phyloP scores from a whole-genome alignment of 306 rosid genomes.

The Glycine tomentella region DNA sequence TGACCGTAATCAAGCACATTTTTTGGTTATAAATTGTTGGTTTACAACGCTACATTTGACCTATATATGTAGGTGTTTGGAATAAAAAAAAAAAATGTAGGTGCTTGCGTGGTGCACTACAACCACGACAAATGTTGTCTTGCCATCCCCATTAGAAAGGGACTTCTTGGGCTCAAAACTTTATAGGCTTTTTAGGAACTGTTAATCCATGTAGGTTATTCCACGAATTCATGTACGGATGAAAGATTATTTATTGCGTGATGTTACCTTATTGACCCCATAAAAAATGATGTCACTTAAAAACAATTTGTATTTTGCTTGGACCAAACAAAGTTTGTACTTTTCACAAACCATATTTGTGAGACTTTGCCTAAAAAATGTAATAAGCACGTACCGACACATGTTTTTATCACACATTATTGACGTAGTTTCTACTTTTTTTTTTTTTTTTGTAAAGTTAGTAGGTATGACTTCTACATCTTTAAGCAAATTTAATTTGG shows the following conservation, averaged over 20 bases:
- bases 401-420: neutral
- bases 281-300: neutral
- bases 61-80: neutral
- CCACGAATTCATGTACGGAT: neutral
- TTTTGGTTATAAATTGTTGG: too few species aligned
- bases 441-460: neutral
- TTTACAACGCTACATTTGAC: neutral
- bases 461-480: neutral
- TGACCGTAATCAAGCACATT: neutral
- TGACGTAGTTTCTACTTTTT: neutral
- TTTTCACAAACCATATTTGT: neutral
- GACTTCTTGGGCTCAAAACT: conserved; percentile 26
- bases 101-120: neutral
- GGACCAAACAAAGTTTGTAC: neutral
- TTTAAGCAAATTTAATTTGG: neutral
- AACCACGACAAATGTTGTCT: neutral
- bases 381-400: neutral
- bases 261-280: conserved; percentile 17
- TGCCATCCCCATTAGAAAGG: neutral
- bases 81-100: neutral
- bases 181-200: conserved; percentile 5
- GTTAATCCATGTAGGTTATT: conserved; percentile 23
- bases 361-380: neutral
- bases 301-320: neutral
- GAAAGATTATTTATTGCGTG: neutral